Percentiles rank a stretch among this genome's conserved stretches.
Conservation (phyloP, 2,329 filamentous ascomycete genomes). For the Colletotrichum liaoningense region DNA sequence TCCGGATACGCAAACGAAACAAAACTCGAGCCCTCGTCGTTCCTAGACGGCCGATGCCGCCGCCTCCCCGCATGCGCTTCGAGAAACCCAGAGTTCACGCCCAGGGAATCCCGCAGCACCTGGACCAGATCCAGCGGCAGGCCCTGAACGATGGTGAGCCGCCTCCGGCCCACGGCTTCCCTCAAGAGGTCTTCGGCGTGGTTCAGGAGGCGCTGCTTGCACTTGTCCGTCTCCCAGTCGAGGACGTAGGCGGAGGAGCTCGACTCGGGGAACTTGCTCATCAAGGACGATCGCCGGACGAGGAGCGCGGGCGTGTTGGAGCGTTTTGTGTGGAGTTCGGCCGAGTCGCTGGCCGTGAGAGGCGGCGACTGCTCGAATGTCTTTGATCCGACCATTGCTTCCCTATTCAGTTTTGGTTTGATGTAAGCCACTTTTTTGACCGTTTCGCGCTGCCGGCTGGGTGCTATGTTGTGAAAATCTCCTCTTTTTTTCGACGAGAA, state of each 20-base stretch:
- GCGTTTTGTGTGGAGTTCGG: constrained; percentile 28
- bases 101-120: constrained; percentile 39
- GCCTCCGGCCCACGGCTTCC: constrained; percentile 31
- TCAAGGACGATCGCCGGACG: constrained; percentile 27
- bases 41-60: constrained; percentile 39
- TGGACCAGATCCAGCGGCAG: constrained; percentile 34
- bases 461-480: background rate
- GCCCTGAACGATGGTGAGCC: constrained; percentile 32
- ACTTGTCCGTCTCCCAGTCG: constrained; percentile 28
- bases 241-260: constrained; percentile 32
- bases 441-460: background rate
- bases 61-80: constrained; percentile 44
- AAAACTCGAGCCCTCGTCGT: constrained; percentile 21
- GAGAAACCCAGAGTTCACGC: constrained; percentile 45
- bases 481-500: background rate
- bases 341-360: constrained; percentile 22
- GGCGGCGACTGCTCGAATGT: constrained; percentile 27
- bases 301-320: constrained; percentile 30
- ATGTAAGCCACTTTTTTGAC: background rate
- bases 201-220: constrained; percentile 26
- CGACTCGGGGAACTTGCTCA: constrained; percentile 29
- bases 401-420: background rate
- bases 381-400: constrained; percentile 14
- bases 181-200: constrained; percentile 29
- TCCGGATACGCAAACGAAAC: constrained; percentile 47